Percentiles rank a stretch among this genome's conserved stretches.
Evolutionary conservation across 768 basidiomycete species (phyloP).

Genomic region (Leucocoprinus birnbaumii): DNA sequence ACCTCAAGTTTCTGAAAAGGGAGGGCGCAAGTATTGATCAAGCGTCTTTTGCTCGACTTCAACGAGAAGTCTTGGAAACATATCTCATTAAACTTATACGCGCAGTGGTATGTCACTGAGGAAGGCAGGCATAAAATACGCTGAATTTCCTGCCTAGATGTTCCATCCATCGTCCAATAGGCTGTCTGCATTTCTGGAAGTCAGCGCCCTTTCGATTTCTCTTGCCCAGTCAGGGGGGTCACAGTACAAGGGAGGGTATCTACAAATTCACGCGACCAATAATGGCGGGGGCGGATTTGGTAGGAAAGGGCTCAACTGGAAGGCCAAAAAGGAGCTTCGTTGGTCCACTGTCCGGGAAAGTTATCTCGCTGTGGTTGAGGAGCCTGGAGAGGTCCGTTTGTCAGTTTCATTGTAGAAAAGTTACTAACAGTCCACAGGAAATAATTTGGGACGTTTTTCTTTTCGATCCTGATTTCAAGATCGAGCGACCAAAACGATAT

Average conservation of each 20-base stretch:
- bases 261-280: constrained; percentile 55
- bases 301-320: constrained; percentile 60
- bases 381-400: constrained; percentile 74
- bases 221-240: constrained; percentile 79
- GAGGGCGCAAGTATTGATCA: constrained; percentile 58
- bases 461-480: constrained; percentile 83
- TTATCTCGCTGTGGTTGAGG: constrained; percentile 83
- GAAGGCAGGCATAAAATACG: neutral
- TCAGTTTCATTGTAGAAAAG: neutral
- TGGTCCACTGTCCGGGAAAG: constrained; percentile 95
- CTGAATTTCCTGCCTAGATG: constrained; percentile 54
- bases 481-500: constrained; percentile 86
- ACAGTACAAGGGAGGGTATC: constrained; percentile 89
- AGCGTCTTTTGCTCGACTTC: constrained; percentile 76
- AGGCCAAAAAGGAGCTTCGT: constrained; percentile 58
- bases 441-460: constrained; percentile 93
- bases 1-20: constrained; percentile 81
- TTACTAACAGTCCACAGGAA: constrained; percentile 40
- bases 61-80: constrained; percentile 80
- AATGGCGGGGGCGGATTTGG: constrained; percentile 57
- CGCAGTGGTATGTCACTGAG: constrained; percentile 66
- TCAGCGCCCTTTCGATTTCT: constrained; percentile 82
- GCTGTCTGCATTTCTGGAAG: constrained; percentile 85
- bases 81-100: constrained; percentile 88
- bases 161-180: constrained; percentile 93